Base-by-base conservation (phyloP, 495 filamentous ascomycete genomes). In the Penicillium cataractarum region DNA sequence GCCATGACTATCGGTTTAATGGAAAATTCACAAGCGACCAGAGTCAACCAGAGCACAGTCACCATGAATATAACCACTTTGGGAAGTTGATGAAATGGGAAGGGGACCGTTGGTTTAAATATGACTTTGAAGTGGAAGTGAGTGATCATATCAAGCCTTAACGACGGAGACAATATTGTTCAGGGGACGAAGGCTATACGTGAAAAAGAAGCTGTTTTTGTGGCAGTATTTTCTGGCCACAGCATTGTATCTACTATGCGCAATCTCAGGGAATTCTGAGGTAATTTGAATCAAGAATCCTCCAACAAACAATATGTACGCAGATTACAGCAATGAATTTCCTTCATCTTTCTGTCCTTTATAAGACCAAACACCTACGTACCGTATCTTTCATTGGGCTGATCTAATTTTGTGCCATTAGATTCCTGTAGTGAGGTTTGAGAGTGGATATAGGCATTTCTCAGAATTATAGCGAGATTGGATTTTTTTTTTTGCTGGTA, bases 41-140 rank as follows among this genome's bases (percentile, higher is more conserved):
- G 44, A 48, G 21, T 48, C 44, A 27, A 24, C 44, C 44, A 48
- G 22, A 48, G 44, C 44, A 48, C 22, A 48, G 44, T 48, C 44
- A 27, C 12, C 44, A 48, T 48, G 44, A 48, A 48, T 48, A 48
- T 27, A 48, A 48, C 12, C 44, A 48, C 44, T 48, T 48, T 48
- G 44, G 44, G 22, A 48, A 48, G 44, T 48, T 48, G 44, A 48
- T 48, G 44, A 48, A 48, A 48, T 48, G 44, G 44, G 44, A 48
- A 48, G 44, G 44, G 44, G 44, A 48, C 5, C 44, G 44, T 48
- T 48, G 44, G 44, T 48, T 2, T 48, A 48, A 48, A 48, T 48
- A 48, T 48, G 44, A 48, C 44, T 48, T 48, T 27, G 44, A 48
- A 48, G 44, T 48, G 44, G 44, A 48, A 48, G 44, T 48, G 44